Evolutionary conservation across 805 yeast genomes (phyloP).

Genomic region (Schwanniomyces pseudopolymorphus): DNA sequence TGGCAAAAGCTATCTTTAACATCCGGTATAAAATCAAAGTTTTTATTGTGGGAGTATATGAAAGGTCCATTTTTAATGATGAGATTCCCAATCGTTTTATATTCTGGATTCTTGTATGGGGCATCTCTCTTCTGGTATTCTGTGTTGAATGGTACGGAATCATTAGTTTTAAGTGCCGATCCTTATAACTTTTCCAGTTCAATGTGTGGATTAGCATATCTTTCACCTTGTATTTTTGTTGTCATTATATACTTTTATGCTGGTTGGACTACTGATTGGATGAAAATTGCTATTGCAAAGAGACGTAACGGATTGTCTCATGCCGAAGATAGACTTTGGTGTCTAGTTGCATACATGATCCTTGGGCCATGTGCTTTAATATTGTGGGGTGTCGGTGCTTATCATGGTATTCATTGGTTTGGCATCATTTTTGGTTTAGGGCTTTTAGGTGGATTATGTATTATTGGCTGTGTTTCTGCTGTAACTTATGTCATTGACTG

Average conservation of each 20-base stretch:
- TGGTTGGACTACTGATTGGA: constrained; percentile 5
- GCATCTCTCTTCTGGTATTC: constrained; percentile 47
- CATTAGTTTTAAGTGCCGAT: constrained; percentile 39
- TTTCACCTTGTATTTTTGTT: constrained; percentile 27
- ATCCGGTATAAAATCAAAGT: constrained; percentile 13
- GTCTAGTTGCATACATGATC: constrained; percentile 43
- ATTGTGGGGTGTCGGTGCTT: constrained; percentile 66
- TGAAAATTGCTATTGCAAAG: constrained; percentile 5
- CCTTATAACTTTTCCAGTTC: constrained; percentile 59
- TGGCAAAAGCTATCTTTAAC: constrained; percentile 5
- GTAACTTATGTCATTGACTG: constrained; percentile 37
- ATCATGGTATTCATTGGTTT: constrained; percentile 54
- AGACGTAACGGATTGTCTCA: constrained; percentile 30
- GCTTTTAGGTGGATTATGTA: constrained; percentile 52
- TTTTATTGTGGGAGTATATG: constrained; percentile 51
- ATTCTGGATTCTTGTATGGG: constrained; percentile 58
- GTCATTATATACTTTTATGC: constrained; percentile 28
- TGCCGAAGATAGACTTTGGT: constrained; percentile 61
- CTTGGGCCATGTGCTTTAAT: constrained; percentile 56
- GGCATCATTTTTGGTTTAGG: constrained; percentile 52
- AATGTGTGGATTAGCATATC: constrained; percentile 15
- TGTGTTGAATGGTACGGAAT: constrained; percentile 49
- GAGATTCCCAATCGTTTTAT: constrained; percentile 47
- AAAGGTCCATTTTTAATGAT: constrained; percentile 14
- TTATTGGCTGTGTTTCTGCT: constrained; percentile 52